These are phyloP conservation scores for Aquilaria sinensis DNA, from an alignment of 345 rosid genomes.

Conservation along the genomic window DNA sequence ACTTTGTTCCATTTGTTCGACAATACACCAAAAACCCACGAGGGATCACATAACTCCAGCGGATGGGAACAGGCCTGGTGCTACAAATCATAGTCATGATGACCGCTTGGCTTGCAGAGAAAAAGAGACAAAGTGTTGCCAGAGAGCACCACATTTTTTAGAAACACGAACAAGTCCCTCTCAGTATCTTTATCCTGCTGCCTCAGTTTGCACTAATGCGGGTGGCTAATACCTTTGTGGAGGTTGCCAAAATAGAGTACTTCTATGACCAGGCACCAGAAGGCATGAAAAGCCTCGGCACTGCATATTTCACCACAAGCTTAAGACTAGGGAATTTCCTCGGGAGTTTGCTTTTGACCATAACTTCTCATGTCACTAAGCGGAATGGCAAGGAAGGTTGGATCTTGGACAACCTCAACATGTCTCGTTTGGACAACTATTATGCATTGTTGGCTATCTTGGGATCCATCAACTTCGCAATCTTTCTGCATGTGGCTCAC, in stretches of 20 bases:
- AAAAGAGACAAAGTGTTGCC: constrained; percentile 51
- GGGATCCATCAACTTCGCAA: constrained; percentile 43
- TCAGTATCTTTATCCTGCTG: constrained; percentile 49
- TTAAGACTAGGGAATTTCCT: constrained; percentile 58
- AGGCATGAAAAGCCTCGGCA: constrained; percentile 77
- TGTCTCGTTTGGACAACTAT: constrained; percentile 60
- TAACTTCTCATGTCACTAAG: constrained; percentile 40
- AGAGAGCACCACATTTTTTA: constrained; percentile 20
- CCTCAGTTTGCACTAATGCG: constrained; percentile 79
- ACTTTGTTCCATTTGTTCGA: constrained; percentile 33
- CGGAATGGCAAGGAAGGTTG: constrained; percentile 46
- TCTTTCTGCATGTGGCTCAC: constrained; percentile 46
- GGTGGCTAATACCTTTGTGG: constrained; percentile 61
- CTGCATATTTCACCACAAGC: constrained; percentile 57
- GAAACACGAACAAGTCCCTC: constrained; percentile 37
- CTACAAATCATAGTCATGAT: constrained; percentile 48
- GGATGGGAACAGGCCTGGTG: constrained; percentile 65
- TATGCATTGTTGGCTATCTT: constrained; percentile 53
- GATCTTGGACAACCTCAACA: constrained; percentile 66
- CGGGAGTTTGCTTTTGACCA: constrained; percentile 55
- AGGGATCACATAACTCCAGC: constrained; percentile 68
- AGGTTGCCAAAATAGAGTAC: constrained; percentile 76
- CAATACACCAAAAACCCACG: constrained; percentile 55
- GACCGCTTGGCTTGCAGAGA: constrained; percentile 43
- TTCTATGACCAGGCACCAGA: constrained; percentile 90